A percentile compares a stretch with the other conserved stretches of the same genome.
These are phyloP conservation scores for Parietaria judaica DNA, from an alignment of 306 rosid species.

Conservation along the genomic window DNA sequence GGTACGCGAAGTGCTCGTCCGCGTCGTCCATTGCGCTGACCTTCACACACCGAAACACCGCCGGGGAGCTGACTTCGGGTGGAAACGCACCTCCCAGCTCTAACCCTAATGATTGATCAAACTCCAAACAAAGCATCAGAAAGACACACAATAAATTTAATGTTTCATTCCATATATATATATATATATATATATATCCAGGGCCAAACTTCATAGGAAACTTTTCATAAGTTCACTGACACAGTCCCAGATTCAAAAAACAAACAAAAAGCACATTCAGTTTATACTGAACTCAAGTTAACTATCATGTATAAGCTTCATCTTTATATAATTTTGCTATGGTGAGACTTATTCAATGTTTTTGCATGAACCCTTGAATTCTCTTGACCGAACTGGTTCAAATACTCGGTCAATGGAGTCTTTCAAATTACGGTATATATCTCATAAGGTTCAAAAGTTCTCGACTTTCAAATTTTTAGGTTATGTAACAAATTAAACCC, in stretches of 20 bases:
- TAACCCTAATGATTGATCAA: conserved; percentile 57
- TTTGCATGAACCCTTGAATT: too few species aligned
- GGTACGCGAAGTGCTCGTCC: conserved; percentile 88
- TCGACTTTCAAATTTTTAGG: too few species aligned
- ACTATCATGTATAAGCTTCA: too few species aligned
- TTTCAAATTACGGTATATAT: too few species aligned
- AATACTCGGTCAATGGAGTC: too few species aligned
- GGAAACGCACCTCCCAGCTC: conserved; percentile 68
- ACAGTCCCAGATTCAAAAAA: too few species aligned
- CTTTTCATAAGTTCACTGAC: conserved; percentile 50
- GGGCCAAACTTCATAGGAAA: conserved; percentile 13
- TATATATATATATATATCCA: neutral
- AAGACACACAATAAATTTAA: neutral
- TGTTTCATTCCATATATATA: neutral
- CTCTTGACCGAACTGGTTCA: too few species aligned
- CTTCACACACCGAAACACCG: conserved; percentile 78
- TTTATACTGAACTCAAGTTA: neutral
- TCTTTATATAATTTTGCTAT: too few species aligned
- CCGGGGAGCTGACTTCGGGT: conserved; percentile 72
- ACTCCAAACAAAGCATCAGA: neutral
- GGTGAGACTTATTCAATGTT: too few species aligned
- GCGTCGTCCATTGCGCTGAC: conserved; percentile 77
- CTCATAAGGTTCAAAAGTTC: too few species aligned
- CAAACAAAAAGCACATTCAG: conserved; percentile 14
- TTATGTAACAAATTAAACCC: too few species aligned